phyloP scores from a whole-genome alignment of 768 basidiomycete genomes.

The Tulasnella sp. region DNA sequence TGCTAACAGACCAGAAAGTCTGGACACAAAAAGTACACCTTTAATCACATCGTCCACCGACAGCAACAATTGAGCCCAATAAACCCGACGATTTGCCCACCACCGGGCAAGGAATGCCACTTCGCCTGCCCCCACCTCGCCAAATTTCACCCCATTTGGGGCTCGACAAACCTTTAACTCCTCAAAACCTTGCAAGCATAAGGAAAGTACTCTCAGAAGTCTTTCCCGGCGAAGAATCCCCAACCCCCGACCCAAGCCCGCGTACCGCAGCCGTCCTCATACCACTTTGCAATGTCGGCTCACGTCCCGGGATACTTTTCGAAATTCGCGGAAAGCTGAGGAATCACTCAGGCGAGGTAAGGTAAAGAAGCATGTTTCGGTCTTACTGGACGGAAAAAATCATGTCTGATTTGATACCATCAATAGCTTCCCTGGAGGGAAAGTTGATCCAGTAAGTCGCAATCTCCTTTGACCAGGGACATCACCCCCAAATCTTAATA shows the following conservation, averaged over 20 bases:
- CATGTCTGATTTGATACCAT: neutral
- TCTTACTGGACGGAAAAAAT: neutral
- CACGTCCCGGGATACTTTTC: constrained; percentile 53
- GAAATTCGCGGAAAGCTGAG: constrained; percentile 57
- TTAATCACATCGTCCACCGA: neutral
- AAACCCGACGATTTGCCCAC: neutral
- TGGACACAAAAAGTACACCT: neutral
- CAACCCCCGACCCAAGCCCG: neutral
- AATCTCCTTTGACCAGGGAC: neutral
- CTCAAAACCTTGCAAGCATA: neutral
- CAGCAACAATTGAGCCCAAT: neutral
- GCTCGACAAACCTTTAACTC: constrained; percentile 1
- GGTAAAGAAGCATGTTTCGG: constrained; percentile 31
- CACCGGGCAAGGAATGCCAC: neutral
- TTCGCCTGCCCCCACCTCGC: neutral
- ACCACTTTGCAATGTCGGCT: constrained; percentile 63
- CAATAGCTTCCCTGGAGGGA: constrained; percentile 63
- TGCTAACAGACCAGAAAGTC: neutral
- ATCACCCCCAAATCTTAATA: neutral
- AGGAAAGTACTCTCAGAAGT: neutral
- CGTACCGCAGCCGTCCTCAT: constrained; percentile 53
- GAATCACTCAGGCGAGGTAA: constrained; percentile 72
- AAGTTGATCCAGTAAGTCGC: constrained; percentile 45
- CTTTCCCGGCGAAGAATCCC: neutral
- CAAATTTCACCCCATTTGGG: neutral